phyloP scores from a whole-genome alignment of 192 early-diverging fungal genomes.

The Glomus cerebriforme region DNA sequence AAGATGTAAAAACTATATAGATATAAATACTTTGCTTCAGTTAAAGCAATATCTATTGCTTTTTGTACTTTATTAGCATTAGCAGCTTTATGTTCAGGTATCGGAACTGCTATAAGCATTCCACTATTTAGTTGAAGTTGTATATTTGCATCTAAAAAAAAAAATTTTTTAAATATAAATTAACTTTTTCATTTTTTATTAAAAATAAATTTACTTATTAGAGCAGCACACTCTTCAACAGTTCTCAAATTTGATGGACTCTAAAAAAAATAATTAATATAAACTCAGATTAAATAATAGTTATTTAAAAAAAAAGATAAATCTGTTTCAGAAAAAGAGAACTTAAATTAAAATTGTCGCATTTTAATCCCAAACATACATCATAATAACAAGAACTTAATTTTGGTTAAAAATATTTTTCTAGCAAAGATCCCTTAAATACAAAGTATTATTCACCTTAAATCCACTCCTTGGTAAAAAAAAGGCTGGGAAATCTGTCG shows the following conservation, averaged over 20 bases:
- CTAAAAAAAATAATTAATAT: slow-evolving; percentile 29
- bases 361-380: too few species aligned
- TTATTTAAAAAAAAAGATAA: background rate
- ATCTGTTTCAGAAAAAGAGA: background rate
- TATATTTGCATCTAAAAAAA: slow-evolving; percentile 51
- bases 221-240: slow-evolving; percentile 52
- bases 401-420: too few species aligned
- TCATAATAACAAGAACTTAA: too few species aligned
- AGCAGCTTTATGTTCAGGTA: slow-evolving; percentile 68
- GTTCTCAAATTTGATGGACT: slow-evolving; percentile 55
- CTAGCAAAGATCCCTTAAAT: too few species aligned
- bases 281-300: slow-evolving; percentile 3
- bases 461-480: slow-evolving; percentile 79
- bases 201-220: slow-evolving; percentile 50
- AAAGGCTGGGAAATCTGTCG: slow-evolving; percentile 84
- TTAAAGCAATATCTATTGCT: slow-evolving; percentile 71
- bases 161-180: background rate
- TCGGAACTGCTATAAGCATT: slow-evolving; percentile 87
- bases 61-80: slow-evolving; percentile 62
- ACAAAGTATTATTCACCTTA: slow-evolving; percentile 39
- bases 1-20: background rate
- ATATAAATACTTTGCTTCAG: slow-evolving; percentile 61
- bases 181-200: background rate
- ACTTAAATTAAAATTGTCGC: background rate
- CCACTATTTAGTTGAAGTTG: slow-evolving; percentile 74